phyloP scores from a whole-genome alignment of 2,329 filamentous ascomycete genomes.

The Ophiostoma perfectum region DNA sequence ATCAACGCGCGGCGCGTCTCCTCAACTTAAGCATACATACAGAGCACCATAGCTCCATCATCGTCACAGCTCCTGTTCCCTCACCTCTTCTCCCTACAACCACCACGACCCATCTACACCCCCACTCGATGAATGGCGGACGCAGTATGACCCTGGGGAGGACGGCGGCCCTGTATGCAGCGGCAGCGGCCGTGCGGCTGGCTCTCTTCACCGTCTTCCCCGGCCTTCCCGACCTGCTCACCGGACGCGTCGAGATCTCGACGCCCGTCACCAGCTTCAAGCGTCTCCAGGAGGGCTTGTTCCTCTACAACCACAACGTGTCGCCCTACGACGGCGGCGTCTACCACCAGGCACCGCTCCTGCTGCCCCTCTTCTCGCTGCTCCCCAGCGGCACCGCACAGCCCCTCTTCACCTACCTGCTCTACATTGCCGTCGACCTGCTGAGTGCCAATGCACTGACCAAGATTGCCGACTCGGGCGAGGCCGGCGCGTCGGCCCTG shows the following conservation, averaged over 20 bases:
- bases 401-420: constrained; percentile 68
- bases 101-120: background rate
- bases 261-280: constrained; percentile 98
- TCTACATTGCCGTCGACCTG: constrained; percentile 78
- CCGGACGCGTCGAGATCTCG: constrained; percentile 89
- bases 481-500: constrained; percentile 65
- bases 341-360: constrained; percentile 74
- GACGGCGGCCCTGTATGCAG: constrained; percentile 64
- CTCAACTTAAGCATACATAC: background rate
- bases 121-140: constrained; percentile 26
- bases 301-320: constrained; percentile 92
- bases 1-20: constrained; percentile 20
- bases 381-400: constrained; percentile 64
- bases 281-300: constrained; percentile 93
- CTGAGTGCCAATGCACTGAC: constrained; percentile 74
- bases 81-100: background rate
- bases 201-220: constrained; percentile 77
- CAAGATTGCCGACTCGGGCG: constrained; percentile 73
- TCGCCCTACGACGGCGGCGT: constrained; percentile 95
- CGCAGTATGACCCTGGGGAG: constrained; percentile 24
- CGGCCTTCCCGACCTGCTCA: constrained; percentile 74
- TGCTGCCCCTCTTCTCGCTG: constrained; percentile 86
- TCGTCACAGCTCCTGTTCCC: background rate
- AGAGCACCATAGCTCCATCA: constrained; percentile 3
- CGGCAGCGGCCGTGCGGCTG: constrained; percentile 72